These are phyloP conservation scores for Beverwykella pulmonaria DNA, from an alignment of 495 filamentous ascomycete species.

Conservation along the genomic window DNA sequence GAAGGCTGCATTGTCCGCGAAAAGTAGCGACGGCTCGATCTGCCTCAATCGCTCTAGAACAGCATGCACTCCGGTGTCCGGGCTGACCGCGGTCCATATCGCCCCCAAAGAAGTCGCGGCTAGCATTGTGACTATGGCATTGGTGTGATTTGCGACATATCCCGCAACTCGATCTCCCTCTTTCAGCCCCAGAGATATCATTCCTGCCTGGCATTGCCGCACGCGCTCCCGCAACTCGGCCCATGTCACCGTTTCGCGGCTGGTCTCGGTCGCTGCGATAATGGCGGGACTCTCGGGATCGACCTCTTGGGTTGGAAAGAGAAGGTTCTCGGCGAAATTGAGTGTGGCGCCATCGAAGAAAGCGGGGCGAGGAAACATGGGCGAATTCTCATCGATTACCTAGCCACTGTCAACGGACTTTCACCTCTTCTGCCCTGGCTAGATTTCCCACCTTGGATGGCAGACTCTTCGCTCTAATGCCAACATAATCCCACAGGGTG, in stretches of 20 bases:
- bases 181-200: slow-evolving; percentile 65
- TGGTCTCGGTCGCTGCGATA: slow-evolving; percentile 73
- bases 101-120: slow-evolving; percentile 77
- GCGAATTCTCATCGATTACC: slow-evolving; percentile 66
- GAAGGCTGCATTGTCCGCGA: slow-evolving; percentile 81
- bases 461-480: slow-evolving; percentile 60
- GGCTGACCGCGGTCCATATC: slow-evolving; percentile 88
- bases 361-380: slow-evolving; percentile 80
- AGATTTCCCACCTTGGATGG: slow-evolving; percentile 2
- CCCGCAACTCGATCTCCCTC: slow-evolving; percentile 77
- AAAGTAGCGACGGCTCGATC: slow-evolving; percentile 77
- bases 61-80: slow-evolving; percentile 76
- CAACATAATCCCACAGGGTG: slow-evolving; percentile 80
- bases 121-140: slow-evolving; percentile 85
- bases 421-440: neutral
- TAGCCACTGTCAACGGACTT: slow-evolving; percentile 40
- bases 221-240: slow-evolving; percentile 77
- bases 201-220: slow-evolving; percentile 67
- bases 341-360: slow-evolving; percentile 79
- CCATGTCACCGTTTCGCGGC: slow-evolving; percentile 74
- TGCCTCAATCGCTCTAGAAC: slow-evolving; percentile 82
- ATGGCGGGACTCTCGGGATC: slow-evolving; percentile 63
- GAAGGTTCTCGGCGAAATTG: slow-evolving; percentile 92
- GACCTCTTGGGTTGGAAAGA: slow-evolving; percentile 68
- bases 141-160: slow-evolving; percentile 83